Evolutionary conservation across 2,329 filamentous ascomycete genomes (phyloP), one percentile per base, ranked within the genome.

Genomic region (Beauveria varroae): DNA sequence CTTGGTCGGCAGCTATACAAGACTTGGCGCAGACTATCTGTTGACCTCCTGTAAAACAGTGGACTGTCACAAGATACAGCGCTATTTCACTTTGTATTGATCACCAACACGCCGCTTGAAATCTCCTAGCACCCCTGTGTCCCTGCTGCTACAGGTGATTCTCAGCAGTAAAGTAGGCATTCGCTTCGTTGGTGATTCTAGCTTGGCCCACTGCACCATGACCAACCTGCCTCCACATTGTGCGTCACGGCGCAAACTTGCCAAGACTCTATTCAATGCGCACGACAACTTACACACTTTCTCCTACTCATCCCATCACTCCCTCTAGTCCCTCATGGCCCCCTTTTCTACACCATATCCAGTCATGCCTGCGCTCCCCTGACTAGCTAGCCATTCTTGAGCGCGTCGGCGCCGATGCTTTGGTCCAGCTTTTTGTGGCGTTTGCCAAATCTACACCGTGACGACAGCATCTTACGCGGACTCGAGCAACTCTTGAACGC

Each of bases 401-500:
- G 20, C 57, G 57, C 12, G 47, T 59, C 57, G 57, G 57, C 47
- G 47, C 57, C 57, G 57, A 59, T 24, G 47, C 18, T 26, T 30
- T 28, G 5, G 12, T 37, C 8, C 24, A 44, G 41, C 43, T 34
- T 52, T 37, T 43, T 59, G 57, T 59, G 57, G 57, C 57, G 57
- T 44, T 40, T 20, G 26, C 9, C 53, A 34, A 47, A 9, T 14
- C 54, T n/a, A n/a, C 22, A 28, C 44, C 49, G 57, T 59, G 46
- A 59, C 57, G 57, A 59, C 57, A 59, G 47, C 57, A 44, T 59
- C 47, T 59, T 51, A 59, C 57, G 57, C 46, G 43, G 55, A 57
- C 55, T 40, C 9, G 30, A 5, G 20, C 18, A 20, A 12, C 18
- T 40, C 44, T 10, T 18, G 26, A 37, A 20, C 50, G 34, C 20